phyloP scores from a whole-genome alignment of 805 yeast genomes.

The Brettanomyces custersianus region DNA sequence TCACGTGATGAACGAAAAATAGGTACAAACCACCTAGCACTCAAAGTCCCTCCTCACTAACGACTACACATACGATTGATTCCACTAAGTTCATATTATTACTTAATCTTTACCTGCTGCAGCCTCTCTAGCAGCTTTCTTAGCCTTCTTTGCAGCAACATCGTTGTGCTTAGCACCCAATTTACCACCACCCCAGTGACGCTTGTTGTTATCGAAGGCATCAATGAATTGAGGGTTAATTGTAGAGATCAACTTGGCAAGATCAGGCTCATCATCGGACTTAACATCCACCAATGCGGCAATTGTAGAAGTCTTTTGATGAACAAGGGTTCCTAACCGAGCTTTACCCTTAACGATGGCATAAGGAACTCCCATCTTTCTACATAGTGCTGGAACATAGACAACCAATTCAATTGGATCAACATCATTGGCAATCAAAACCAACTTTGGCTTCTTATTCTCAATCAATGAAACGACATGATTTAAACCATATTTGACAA shows the following conservation, averaged over 20 bases:
- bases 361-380: constrained; percentile 99
- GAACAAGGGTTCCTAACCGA: constrained; percentile 93
- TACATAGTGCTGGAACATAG: constrained; percentile 97
- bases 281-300: constrained; percentile 95
- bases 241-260: constrained; percentile 87
- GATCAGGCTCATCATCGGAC: constrained; percentile 90
- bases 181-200: constrained; percentile 99
- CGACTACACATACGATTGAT: too few relatives aligned
- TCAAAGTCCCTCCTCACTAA: too few relatives aligned
- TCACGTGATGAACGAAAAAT: too few relatives aligned
- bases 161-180: constrained; percentile 91
- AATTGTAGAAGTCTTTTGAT: constrained; percentile 95
- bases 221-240: constrained; percentile 88
- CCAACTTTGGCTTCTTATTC: constrained; percentile 97
- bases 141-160: constrained; percentile 70
- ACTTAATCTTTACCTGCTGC: constrained; percentile 24
- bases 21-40: too few relatives aligned
- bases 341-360: constrained; percentile 98
- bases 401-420: constrained; percentile 98
- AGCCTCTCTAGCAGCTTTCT: constrained; percentile 39
- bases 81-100: too few relatives aligned
- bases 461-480: constrained; percentile 96
- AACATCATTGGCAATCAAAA: constrained; percentile 96
- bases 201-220: constrained; percentile 92
- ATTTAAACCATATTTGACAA: constrained; percentile 97